These are phyloP conservation scores for Rubia peregrina DNA, from an alignment of 305 asterid genomes.

Conservation along the genomic window DNA sequence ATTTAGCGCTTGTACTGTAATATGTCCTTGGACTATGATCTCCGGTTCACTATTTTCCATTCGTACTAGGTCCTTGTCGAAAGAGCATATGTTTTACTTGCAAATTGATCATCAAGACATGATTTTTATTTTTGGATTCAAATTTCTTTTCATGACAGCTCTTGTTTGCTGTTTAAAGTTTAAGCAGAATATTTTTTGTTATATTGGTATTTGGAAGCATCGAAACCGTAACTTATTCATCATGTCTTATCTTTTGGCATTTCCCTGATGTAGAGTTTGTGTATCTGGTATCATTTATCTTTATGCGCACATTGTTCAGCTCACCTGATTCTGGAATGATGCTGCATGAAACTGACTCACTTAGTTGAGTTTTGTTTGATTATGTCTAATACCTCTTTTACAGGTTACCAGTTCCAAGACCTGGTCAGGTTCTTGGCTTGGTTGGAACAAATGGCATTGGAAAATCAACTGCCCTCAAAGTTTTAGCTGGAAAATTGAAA, in stretches of 20 bases:
- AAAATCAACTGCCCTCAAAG: constrained; percentile 88
- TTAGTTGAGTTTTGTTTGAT: background rate
- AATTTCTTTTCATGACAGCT: no score
- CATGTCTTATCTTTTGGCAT: background rate
- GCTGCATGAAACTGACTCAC: background rate
- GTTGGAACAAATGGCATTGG: constrained; percentile 99
- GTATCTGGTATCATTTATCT: background rate
- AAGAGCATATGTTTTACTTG: background rate
- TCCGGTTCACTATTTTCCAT: background rate
- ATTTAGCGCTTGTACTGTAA: background rate
- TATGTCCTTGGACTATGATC: background rate
- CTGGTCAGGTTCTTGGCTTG: constrained; percentile 98
- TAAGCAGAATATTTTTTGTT: background rate
- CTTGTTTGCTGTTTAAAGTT: background rate
- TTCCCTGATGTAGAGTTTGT: background rate
- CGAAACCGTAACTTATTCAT: background rate
- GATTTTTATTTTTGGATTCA: background rate
- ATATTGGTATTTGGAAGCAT: background rate
- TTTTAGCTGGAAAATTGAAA: constrained; percentile 91
- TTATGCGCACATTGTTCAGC: background rate
- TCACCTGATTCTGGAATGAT: background rate
- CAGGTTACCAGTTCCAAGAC: constrained; percentile 93
- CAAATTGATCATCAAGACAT: background rate
- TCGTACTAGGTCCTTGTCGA: background rate
- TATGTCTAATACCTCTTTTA: constrained; percentile 10